A percentile compares a stretch with the other conserved stretches of the same genome.
These are phyloP conservation scores for Spinacia oleracea DNA, from an alignment of 179 eudicot genomes.

Conservation along the genomic window DNA sequence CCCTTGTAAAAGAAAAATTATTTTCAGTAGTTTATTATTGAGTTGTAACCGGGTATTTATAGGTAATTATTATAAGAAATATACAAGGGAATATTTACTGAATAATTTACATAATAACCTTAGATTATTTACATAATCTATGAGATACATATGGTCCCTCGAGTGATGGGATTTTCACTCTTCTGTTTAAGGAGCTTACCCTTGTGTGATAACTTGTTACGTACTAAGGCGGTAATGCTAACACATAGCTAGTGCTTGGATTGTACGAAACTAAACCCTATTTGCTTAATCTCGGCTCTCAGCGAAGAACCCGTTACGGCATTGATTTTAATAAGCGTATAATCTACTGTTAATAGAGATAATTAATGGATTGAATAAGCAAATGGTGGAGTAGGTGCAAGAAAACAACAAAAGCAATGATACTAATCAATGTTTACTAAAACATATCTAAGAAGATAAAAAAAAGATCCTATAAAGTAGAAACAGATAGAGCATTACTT, in stretches of 20 bases:
- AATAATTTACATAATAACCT: no score
- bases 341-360: not conserved
- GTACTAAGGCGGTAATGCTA: not conserved
- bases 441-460: constrained; percentile 2
- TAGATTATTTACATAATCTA: no score
- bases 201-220: not conserved
- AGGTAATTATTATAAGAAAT: no score
- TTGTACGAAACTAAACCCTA: not conserved
- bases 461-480: not conserved
- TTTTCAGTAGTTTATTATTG: no score
- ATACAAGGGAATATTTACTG: no score
- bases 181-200: no score
- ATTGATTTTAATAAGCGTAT: constrained; percentile 2
- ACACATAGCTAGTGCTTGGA: not conserved
- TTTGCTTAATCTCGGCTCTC: not conserved
- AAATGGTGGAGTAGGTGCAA: constrained; percentile 17
- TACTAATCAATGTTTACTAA: not conserved
- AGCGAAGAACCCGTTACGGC: not conserved
- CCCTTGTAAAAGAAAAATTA: no score
- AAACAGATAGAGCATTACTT: constrained; percentile 16
- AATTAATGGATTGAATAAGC: not conserved
- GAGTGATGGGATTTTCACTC: no score
- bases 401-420: constrained; percentile 9
- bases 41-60: no score
- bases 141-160: no score